Evolutionary conservation across 2,329 filamentous ascomycete species (phyloP).

Genomic region (Pyricularia grisea): DNA sequence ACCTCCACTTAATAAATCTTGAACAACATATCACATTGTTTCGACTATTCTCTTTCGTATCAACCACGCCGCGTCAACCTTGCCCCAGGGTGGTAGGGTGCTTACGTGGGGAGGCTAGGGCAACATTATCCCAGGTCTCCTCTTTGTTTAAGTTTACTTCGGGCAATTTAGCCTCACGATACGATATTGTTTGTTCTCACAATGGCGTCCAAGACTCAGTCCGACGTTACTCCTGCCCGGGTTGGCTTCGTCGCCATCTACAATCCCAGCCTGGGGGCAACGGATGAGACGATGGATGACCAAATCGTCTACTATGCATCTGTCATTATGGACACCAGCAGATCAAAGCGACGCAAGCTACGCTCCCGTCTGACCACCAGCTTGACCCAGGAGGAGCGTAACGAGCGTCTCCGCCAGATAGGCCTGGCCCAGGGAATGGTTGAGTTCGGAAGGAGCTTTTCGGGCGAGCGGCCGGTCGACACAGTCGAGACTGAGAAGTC

Average conservation of each 20-base stretch:
- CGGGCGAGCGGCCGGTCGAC: conserved; percentile 66
- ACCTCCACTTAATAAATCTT: not conserved
- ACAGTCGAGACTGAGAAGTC: conserved; percentile 86
- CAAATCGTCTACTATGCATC: conserved; percentile 94
- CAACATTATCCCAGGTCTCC: not conserved
- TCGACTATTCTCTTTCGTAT: not conserved
- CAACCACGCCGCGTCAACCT: not conserved
- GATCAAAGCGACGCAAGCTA: not conserved
- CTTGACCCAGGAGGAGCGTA: conserved; percentile 56
- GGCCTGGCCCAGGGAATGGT: conserved; percentile 96
- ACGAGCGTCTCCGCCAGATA: conserved; percentile 84
- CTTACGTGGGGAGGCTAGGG: not conserved
- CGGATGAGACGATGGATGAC: conserved; percentile 62
- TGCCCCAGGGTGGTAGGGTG: not conserved
- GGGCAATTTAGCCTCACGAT: not conserved
- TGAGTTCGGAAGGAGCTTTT: conserved; percentile 83
- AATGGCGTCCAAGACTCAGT: not conserved
- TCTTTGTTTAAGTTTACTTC: not conserved
- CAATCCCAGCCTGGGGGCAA: conserved; percentile 55
- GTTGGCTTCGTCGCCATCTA: conserved; percentile 91
- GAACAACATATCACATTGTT: not conserved
- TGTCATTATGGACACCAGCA: conserved; percentile 14
- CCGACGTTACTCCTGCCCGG: conserved; percentile 59
- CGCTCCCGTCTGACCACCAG: conserved; percentile 27
- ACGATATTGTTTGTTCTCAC: not conserved